These are phyloP conservation scores for Quercus cerris DNA, from an alignment of 306 rosid genomes.

Conservation along the genomic window DNA sequence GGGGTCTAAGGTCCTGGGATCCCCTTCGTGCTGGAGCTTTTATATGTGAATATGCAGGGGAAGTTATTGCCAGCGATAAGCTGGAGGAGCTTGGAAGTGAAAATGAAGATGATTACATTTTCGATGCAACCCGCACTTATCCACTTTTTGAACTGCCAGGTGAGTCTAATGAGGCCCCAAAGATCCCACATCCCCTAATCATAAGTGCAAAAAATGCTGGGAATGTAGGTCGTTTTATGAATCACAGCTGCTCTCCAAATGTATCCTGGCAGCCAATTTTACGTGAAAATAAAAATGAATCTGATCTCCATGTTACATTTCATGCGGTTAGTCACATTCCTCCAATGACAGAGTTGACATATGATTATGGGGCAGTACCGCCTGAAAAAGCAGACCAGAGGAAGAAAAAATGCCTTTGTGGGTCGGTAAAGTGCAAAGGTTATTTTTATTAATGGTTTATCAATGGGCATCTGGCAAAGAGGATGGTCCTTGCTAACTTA, in stretches of 20 bases:
- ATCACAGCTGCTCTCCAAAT: constrained; percentile 91
- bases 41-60: constrained; percentile 89
- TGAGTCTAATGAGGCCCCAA: constrained; percentile 55
- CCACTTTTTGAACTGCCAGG: constrained; percentile 65
- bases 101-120: constrained; percentile 63
- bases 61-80: constrained; percentile 59
- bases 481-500: constrained; percentile 6
- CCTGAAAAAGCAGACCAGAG: constrained; percentile 53
- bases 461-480: too few species aligned
- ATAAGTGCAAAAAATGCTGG: constrained; percentile 69
- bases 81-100: constrained; percentile 64
- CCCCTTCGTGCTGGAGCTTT: constrained; percentile 86
- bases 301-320: constrained; percentile 76
- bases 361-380: constrained; percentile 71
- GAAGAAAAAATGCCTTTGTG: constrained; percentile 84
- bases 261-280: constrained; percentile 73
- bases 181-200: constrained; percentile 64
- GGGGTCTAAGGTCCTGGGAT: constrained; percentile 96
- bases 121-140: constrained; percentile 71
- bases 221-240: constrained; percentile 93
- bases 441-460: constrained; percentile 45
- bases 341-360: constrained; percentile 88
- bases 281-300: constrained; percentile 55
- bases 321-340: constrained; percentile 70
- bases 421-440: constrained; percentile 67